Percentiles rank a stretch among this genome's conserved stretches.
phyloP scores from a whole-genome alignment of 176 grass and related monocot species.

The Aegilops speltoides region DNA sequence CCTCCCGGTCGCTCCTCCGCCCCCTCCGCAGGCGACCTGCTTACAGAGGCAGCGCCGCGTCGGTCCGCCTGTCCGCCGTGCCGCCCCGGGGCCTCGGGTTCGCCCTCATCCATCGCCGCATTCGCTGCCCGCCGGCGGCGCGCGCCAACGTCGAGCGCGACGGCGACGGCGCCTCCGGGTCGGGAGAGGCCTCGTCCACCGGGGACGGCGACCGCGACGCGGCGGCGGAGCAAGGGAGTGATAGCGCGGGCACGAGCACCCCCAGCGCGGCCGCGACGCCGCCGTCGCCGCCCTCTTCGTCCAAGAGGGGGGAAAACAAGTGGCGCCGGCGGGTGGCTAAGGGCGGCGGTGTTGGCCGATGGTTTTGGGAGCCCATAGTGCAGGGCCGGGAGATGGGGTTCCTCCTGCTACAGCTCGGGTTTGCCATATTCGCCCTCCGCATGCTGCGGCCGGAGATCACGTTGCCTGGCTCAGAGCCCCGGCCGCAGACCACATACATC shows the following conservation, averaged over 20 bases:
- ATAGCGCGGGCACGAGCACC: slow-evolving; percentile 37
- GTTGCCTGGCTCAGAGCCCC: slow-evolving; percentile 71
- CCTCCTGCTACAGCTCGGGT: slow-evolving; percentile 86
- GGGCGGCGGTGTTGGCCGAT: slow-evolving; percentile 50
- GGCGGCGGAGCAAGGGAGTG: slow-evolving; percentile 19
- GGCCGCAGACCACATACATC: slow-evolving; percentile 56
- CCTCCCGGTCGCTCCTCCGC: slow-evolving; percentile 31
- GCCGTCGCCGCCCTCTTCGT: slow-evolving; percentile 33
- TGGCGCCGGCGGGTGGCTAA: slow-evolving; percentile 59
- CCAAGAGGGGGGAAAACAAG: slow-evolving; percentile 68
- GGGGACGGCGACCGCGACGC: slow-evolving; percentile 35
- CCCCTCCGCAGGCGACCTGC: slow-evolving; percentile 15
- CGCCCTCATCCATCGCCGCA: slow-evolving; percentile 38
- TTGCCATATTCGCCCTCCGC: slow-evolving; percentile 83
- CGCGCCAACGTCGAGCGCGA: slow-evolving; percentile 50
- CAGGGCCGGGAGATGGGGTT: slow-evolving; percentile 86
- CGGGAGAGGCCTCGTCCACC: slow-evolving; percentile 35
- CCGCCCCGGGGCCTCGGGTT: slow-evolving; percentile 54
- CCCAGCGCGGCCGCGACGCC: slow-evolving; percentile 34
- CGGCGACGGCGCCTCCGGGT: slow-evolving; percentile 15
- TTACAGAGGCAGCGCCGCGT: not conserved
- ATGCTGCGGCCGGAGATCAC: slow-evolving; percentile 75
- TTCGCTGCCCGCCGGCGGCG: slow-evolving; percentile 44
- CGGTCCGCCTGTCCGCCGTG: slow-evolving; percentile 47
- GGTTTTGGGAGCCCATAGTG: slow-evolving; percentile 91